phyloP scores from a whole-genome alignment of 768 basidiomycete species.

The Xerocomellus dryophilus region DNA sequence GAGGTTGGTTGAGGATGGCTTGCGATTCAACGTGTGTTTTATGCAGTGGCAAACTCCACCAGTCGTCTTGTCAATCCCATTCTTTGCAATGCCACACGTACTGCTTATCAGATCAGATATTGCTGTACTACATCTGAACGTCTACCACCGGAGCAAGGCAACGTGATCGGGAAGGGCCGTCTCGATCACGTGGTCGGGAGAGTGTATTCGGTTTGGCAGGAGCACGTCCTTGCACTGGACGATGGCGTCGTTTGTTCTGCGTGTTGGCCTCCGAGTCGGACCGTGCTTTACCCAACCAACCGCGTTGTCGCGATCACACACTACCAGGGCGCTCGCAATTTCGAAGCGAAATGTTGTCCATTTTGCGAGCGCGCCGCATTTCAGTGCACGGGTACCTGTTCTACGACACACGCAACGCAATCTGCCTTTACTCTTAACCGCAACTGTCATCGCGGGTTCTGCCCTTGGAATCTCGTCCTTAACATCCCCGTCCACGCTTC shows the following conservation, averaged over 20 bases:
- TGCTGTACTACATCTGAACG: too few relatives aligned
- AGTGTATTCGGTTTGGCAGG: not conserved
- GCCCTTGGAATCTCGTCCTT: slow-evolving; percentile 45
- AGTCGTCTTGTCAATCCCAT: not conserved
- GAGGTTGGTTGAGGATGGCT: slow-evolving; percentile 59
- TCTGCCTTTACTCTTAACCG: slow-evolving; percentile 23
- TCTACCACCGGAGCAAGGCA: slow-evolving; percentile 14
- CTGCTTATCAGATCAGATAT: not conserved
- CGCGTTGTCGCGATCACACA: not conserved
- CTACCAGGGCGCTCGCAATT: not conserved
- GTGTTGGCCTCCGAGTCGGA: slow-evolving; percentile 15
- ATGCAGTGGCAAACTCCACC: not conserved
- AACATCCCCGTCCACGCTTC: slow-evolving; percentile 33
- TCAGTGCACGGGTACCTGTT: not conserved
- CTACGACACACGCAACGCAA: slow-evolving; percentile 6
- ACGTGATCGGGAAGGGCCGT: not conserved
- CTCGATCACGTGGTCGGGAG: slow-evolving; percentile 13
- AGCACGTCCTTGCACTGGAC: not conserved
- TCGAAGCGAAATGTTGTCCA: slow-evolving; percentile 4
- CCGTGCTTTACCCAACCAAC: slow-evolving; percentile 4
- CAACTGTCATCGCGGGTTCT: slow-evolving; percentile 38
- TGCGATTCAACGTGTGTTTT: not conserved
- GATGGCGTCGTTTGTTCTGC: slow-evolving; percentile 16
- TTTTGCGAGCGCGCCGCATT: not conserved
- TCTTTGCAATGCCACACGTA: not conserved